phyloP scores from a whole-genome alignment of 495 filamentous ascomycete genomes.

The Penicillium argentinense region DNA sequence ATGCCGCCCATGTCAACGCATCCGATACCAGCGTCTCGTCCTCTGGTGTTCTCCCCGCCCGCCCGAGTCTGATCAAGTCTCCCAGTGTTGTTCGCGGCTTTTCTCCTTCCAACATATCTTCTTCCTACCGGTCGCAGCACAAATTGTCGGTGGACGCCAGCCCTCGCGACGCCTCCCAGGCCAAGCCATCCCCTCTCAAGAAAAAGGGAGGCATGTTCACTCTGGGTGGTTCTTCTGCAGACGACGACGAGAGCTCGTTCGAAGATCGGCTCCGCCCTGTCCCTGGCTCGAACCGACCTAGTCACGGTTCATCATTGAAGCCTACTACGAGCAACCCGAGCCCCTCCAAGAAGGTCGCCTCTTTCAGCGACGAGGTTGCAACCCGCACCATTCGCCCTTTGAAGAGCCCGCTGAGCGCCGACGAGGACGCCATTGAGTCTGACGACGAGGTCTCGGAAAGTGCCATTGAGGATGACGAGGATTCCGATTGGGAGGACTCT shows the following conservation, averaged over 20 bases:
- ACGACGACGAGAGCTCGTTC: constrained; percentile 77
- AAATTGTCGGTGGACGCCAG: constrained; percentile 50
- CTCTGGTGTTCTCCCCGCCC: constrained; percentile 31
- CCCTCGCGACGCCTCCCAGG: constrained; percentile 42
- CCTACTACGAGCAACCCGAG: constrained; percentile 26
- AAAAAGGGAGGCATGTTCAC: constrained; percentile 72
- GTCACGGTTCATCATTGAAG: constrained; percentile 51
- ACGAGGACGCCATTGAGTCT: constrained; percentile 74
- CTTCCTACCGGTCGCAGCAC: constrained; percentile 66
- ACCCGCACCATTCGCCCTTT: constrained; percentile 64
- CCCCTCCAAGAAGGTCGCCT: constrained; percentile 72
- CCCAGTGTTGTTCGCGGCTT: constrained; percentile 87
- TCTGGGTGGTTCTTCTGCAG: constrained; percentile 74
- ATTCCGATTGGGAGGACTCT: constrained; percentile 89
- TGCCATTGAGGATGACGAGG: constrained; percentile 85
- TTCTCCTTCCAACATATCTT: constrained; percentile 73
- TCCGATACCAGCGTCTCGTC: constrained; percentile 57
- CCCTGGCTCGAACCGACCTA: too few relatives aligned
- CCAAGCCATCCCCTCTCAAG: constrained; percentile 46
- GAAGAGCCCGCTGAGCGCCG: constrained; percentile 56
- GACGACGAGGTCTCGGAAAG: constrained; percentile 74
- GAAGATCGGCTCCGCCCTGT: constrained; percentile 55
- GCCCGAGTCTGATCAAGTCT: constrained; percentile 54
- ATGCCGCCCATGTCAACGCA: constrained; percentile 33
- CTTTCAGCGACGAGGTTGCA: constrained; percentile 77